Evolutionary conservation across 768 basidiomycete genomes (phyloP).

Genomic region (Daedaleopsis sinensis): DNA sequence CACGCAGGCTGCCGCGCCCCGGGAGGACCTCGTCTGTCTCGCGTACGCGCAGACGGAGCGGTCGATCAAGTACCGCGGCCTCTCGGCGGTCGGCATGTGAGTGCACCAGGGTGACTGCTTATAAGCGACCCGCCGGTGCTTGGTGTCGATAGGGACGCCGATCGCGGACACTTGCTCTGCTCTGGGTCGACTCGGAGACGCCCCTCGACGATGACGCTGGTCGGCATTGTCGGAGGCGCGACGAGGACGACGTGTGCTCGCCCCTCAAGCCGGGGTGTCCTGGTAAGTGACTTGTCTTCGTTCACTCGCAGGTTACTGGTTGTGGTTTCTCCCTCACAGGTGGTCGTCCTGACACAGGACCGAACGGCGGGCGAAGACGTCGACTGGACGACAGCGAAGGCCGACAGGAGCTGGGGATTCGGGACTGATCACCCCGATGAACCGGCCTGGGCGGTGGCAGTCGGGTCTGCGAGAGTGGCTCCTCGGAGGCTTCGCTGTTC

Average conservation of each 20-base stretch:
- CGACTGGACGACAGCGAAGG: not conserved
- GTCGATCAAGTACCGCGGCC: constrained; percentile 18
- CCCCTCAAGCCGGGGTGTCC: no score
- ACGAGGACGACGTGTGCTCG: no score
- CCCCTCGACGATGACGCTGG: no score
- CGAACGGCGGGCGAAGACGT: not conserved
- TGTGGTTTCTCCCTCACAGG: not conserved
- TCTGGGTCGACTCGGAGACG: not conserved
- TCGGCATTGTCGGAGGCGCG: no score
- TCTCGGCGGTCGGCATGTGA: not conserved
- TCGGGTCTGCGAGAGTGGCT: not conserved
- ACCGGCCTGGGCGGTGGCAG: not conserved
- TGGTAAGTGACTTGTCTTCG: no score
- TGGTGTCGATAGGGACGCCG: not conserved
- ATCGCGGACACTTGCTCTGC: not conserved
- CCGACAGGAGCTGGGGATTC: not conserved
- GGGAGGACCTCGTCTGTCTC: constrained; percentile 14
- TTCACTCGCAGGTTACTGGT: no score
- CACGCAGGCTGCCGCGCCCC: constrained; percentile 3
- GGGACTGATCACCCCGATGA: not conserved
- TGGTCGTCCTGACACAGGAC: not conserved
- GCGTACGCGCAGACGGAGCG: constrained; percentile 16
- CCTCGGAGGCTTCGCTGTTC: not conserved
- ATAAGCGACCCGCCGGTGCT: not conserved
- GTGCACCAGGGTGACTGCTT: not conserved